Evolutionary conservation across 73 alveolate genomes (phyloP).

Genomic region (Paramecium tetraurelia): DNA sequence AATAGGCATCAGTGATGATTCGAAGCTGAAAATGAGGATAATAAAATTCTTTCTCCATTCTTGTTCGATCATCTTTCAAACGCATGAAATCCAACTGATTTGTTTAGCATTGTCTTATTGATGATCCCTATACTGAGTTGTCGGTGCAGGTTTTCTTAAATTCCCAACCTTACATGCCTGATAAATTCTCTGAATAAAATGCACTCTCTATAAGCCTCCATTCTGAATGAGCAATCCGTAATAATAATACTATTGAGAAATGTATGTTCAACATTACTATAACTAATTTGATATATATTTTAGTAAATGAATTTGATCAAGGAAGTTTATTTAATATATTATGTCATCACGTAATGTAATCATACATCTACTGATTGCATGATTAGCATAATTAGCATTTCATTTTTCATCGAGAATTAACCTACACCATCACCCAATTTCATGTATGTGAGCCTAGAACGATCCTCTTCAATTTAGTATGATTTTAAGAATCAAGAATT

Average conservation of each 20-base stretch:
- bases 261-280: background rate
- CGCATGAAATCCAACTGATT: background rate
- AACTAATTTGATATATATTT: background rate
- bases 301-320: background rate
- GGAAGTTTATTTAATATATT: background rate
- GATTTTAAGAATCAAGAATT: background rate
- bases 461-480: background rate
- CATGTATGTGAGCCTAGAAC: background rate
- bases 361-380: background rate
- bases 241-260: background rate
- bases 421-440: background rate
- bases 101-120: background rate
- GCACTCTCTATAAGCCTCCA: background rate
- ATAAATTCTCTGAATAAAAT: background rate
- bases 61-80: background rate
- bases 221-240: background rate
- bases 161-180: background rate
- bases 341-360: background rate
- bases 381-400: background rate
- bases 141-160: background rate
- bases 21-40: background rate
- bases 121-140: background rate
- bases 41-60: background rate
- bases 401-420: background rate
- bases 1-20: background rate